Evolutionary conservation across 768 basidiomycete species (phyloP).

Genomic region (Candolleomyces eurysporus): DNA sequence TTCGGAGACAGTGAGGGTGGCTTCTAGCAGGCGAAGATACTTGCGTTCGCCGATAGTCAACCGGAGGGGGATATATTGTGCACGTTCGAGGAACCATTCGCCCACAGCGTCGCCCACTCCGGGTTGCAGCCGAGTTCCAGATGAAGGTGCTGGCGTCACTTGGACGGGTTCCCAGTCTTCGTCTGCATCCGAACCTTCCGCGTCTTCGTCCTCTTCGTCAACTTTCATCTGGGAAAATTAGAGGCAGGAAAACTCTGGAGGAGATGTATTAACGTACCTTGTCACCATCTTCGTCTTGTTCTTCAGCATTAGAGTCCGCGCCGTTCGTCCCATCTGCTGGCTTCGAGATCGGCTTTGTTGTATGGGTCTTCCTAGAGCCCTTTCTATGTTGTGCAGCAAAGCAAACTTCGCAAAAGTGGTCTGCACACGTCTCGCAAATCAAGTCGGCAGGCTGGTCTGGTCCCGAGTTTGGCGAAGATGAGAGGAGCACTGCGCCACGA

Average conservation of each 20-base stretch:
- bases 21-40: slow-evolving; percentile 80
- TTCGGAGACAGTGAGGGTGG: slow-evolving; percentile 80
- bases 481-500: background rate
- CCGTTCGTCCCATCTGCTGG: slow-evolving; percentile 22
- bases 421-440: slow-evolving; percentile 67
- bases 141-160: slow-evolving; percentile 29
- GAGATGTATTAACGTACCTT: slow-evolving; percentile 8
- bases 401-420: slow-evolving; percentile 82
- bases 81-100: slow-evolving; percentile 83
- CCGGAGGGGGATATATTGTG: slow-evolving; percentile 79
- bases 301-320: background rate
- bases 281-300: slow-evolving; percentile 29
- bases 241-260: background rate
- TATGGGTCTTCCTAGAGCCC: slow-evolving; percentile 69
- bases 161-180: slow-evolving; percentile 42
- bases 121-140: slow-evolving; percentile 41
- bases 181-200: too few relatives aligned
- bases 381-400: slow-evolving; percentile 84
- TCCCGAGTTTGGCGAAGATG: slow-evolving; percentile 7
- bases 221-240: slow-evolving; percentile 25
- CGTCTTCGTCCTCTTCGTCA: slow-evolving; percentile 21
- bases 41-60: slow-evolving; percentile 76
- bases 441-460: slow-evolving; percentile 83
- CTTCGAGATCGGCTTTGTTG: slow-evolving; percentile 39
- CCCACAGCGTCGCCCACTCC: slow-evolving; percentile 60